These are phyloP conservation scores for Termitomyces sp. DNA, from an alignment of 1,284 basidiomycete genomes.

Conservation along the genomic window DNA sequence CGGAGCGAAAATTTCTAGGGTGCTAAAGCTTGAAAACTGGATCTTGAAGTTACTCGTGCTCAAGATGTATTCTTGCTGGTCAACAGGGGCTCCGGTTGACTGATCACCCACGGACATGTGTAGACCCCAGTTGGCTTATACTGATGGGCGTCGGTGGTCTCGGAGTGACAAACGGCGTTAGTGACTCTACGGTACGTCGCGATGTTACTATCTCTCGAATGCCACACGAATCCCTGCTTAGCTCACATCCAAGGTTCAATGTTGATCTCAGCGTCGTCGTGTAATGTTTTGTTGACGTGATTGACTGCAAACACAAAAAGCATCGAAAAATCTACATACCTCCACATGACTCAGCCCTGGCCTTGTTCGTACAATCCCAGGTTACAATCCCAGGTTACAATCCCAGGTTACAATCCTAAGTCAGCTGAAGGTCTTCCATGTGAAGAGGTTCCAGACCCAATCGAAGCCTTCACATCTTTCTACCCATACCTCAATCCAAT, in stretches of 20 bases:
- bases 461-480: not conserved
- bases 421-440: not conserved
- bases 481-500: not conserved
- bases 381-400: not conserved
- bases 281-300: not conserved
- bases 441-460: too few relatives aligned
- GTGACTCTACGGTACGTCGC: not conserved
- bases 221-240: not conserved
- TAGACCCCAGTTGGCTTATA: not conserved
- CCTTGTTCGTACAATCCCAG: not conserved
- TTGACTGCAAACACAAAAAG: not conserved
- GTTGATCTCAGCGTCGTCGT: not conserved
- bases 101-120: not conserved
- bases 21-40: not conserved
- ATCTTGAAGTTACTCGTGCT: not conserved
- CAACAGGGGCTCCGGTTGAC: not conserved
- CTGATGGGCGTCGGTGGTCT: not conserved
- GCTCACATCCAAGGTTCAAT: not conserved
- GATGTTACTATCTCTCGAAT: not conserved
- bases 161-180: too few relatives aligned
- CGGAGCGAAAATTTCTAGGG: conserved; percentile 1
- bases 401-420: too few relatives aligned
- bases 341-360: not conserved
- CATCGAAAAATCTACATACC: not conserved
- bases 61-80: not conserved